These are phyloP conservation scores for Arabidopsis arenosa DNA, from an alignment of 345 rosid species.

Conservation along the genomic window DNA sequence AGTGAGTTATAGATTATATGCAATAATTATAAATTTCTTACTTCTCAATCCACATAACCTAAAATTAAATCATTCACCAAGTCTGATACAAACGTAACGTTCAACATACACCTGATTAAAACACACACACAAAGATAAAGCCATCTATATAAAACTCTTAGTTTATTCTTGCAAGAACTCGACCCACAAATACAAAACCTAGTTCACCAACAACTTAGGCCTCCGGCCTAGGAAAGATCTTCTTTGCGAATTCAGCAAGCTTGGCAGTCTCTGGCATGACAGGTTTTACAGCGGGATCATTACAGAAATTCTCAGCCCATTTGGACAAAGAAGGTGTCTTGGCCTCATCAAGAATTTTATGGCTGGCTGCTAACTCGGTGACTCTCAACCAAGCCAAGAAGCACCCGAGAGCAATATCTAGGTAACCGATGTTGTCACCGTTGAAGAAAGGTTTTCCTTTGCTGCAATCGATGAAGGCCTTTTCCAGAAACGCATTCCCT, in stretches of 20 bases:
- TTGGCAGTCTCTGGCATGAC: constrained; percentile 72
- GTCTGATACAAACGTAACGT: constrained; percentile 18
- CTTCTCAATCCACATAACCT: background rate
- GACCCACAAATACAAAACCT: constrained; percentile 14
- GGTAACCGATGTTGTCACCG: constrained; percentile 66
- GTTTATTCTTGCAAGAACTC: constrained; percentile 32
- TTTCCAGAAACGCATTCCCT: constrained; percentile 57
- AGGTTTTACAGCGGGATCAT: constrained; percentile 63
- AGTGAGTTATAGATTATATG: background rate
- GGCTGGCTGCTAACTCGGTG: constrained; percentile 42
- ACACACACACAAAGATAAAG: background rate
- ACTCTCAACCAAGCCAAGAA: constrained; percentile 70
- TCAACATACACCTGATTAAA: background rate
- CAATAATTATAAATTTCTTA: background rate
- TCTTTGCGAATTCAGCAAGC: constrained; percentile 58
- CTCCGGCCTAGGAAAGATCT: constrained; percentile 37
- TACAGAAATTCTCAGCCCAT: constrained; percentile 70
- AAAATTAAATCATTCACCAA: constrained; percentile 1
- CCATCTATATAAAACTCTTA: background rate
- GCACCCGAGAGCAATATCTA: constrained; percentile 71
- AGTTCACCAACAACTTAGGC: constrained; percentile 22
- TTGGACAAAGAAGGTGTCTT: constrained; percentile 60
- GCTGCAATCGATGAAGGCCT: constrained; percentile 57
- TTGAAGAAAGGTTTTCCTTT: constrained; percentile 80
- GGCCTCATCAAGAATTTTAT: constrained; percentile 54